Conservation (phyloP, 139 green algal genomes). For the Chlorella sp. region DNA sequence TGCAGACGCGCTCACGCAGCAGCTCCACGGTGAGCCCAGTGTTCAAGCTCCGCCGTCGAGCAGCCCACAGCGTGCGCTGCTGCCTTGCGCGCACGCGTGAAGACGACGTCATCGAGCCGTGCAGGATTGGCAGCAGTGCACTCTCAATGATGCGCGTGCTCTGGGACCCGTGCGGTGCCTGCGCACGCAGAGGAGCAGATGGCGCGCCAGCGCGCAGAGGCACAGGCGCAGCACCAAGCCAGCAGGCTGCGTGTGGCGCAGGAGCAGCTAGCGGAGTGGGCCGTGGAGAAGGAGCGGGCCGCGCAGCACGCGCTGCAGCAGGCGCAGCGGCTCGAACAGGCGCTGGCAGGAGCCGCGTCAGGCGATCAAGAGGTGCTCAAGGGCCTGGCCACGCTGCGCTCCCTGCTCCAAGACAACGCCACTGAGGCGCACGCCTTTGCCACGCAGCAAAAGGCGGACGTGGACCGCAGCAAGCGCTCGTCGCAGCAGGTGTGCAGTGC, state of each 20-base stretch:
- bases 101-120: background rate
- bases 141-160: background rate
- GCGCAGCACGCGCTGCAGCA: background rate
- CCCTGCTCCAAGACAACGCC: background rate
- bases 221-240: constrained; percentile 45
- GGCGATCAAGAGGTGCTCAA: background rate
- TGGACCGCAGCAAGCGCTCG: background rate
- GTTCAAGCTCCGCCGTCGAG: background rate
- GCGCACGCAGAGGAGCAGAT: constrained; percentile 51
- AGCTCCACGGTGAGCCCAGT: too few relatives aligned
- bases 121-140: background rate
- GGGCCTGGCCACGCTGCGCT: background rate
- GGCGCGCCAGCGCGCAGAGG: constrained; percentile 60
- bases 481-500: background rate
- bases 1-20: too few relatives aligned
- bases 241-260: constrained; percentile 63
- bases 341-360: background rate
- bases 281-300: background rate
- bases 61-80: background rate
- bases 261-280: constrained; percentile 71
- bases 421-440: background rate
- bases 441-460: background rate
- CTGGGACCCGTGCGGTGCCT: too few relatives aligned
- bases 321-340: background rate
- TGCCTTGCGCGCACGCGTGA: background rate